Percentiles rank a stretch among this genome's conserved stretches.
These are phyloP conservation scores for Eucalyptus globulus DNA, from an alignment of 345 rosid species.

Conservation along the genomic window DNA sequence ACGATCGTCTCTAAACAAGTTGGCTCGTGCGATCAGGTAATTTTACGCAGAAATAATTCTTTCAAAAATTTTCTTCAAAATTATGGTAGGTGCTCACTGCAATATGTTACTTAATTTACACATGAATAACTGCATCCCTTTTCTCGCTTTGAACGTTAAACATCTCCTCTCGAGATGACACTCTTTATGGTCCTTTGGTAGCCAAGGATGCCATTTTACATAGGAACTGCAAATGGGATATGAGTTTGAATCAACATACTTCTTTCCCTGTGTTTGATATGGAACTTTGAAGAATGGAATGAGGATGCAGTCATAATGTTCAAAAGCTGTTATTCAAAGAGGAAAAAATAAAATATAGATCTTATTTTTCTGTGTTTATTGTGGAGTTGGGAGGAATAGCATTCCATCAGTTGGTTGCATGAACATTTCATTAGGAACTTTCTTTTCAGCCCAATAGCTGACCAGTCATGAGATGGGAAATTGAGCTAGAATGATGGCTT, in stretches of 20 bases:
- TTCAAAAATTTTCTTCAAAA: not conserved
- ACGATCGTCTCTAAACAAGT: conserved; percentile 91
- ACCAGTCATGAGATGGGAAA: not conserved
- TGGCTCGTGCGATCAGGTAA: conserved; percentile 71
- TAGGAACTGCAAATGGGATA: not conserved
- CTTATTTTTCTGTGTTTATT: not conserved
- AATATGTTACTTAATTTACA: not conserved
- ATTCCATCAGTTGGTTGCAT: not conserved
- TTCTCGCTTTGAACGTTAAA: not conserved
- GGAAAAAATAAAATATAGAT: not conserved
- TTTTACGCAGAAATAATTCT: not conserved
- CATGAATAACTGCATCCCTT: not conserved
- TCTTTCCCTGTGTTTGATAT: not conserved
- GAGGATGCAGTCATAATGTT: not conserved
- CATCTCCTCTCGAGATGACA: not conserved
- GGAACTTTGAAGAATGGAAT: not conserved
- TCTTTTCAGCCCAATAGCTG: not conserved
- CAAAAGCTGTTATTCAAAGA: not conserved
- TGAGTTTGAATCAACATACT: not conserved
- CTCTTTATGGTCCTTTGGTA: not conserved
- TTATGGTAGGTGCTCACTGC: not conserved
- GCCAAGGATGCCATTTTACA: not conserved
- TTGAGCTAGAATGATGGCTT: not conserved
- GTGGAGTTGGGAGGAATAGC: not conserved
- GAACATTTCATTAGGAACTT: not conserved